These are phyloP conservation scores for Spergularia bocconei DNA, from an alignment of 148 eudicot species.

Conservation along the genomic window DNA sequence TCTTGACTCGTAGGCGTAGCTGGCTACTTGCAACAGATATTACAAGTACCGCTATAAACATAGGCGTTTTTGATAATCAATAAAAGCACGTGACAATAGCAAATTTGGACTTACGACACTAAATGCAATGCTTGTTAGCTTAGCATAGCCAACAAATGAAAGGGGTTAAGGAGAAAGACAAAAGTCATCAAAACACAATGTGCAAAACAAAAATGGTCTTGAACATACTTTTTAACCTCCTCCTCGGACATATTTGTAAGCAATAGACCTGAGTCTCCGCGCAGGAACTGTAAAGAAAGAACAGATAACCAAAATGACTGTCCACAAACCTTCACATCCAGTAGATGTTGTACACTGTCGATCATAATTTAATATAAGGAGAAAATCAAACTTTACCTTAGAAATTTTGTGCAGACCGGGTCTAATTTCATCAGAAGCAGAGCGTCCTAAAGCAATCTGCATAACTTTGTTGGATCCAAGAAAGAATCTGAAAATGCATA, in stretches of 20 bases:
- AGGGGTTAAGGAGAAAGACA: not conserved
- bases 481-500: conserved; percentile 55
- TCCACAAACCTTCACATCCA: too few relatives aligned
- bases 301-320: not conserved
- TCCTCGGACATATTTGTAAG: conserved; percentile 71
- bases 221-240: conserved; percentile 66
- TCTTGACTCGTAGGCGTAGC: not conserved
- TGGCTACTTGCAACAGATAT: not conserved
- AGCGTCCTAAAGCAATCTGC: conserved; percentile 89
- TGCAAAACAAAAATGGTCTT: not conserved
- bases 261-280: conserved; percentile 78
- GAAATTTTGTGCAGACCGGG: conserved; percentile 74
- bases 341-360: too few relatives aligned
- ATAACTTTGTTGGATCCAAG: conserved; percentile 98
- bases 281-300: conserved; percentile 51
- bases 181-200: not conserved
- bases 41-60: too few relatives aligned
- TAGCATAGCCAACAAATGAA: not conserved
- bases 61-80: too few relatives aligned
- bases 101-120: not conserved
- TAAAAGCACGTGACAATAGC: not conserved
- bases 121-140: not conserved
- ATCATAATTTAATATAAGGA: not conserved
- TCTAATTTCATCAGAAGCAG: conserved; percentile 71
- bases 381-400: conserved; percentile 42